Base-by-base conservation (phyloP, 2,329 filamentous ascomycete genomes). In the Diaporthe aspalathi region DNA sequence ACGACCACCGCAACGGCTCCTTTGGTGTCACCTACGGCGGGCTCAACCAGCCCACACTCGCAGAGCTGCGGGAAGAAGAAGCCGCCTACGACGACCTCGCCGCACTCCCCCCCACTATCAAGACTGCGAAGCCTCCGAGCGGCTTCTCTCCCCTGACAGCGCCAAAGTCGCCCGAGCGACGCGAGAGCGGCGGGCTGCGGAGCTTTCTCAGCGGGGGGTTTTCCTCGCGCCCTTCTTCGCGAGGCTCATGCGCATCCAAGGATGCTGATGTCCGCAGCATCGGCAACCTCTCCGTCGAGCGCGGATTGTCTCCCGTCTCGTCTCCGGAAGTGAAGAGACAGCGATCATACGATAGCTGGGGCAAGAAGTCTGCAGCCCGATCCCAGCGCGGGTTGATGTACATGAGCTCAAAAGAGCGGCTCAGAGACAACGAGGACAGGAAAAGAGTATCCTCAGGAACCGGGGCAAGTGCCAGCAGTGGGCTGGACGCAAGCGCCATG, bases 111-210 rank as follows among this genome's bases (percentile, higher is more conserved):
- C 94, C 94, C 22, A 88, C 95, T 68, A 88, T 97, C 76, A 91
- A 92, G 74, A 97, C 95, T 40, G 89, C 94, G 40, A 95, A 95
- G 80, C 92, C 91, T 9, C 93, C 93, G 0, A 94, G 92, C 65
- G 93, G 93, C 68, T 89, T 91, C 76, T 94, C 93, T 32, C 83
- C 90, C 22, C 82, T 93, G 66, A 94, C 92, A n/a, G 88, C 91
- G 0, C 86, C 87, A 71, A 90, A 85, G 73, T 89, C 84, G 35
- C 84, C 86, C 24, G 81, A 82, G 67, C 27, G 20, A 32, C 84
- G 84, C 72, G 87, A 88, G 8, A 29, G 27, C 24, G 74, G 72
- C 52, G 88, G 89, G 16, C 78, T 93, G 53, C 89, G 87, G 76
- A 89, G 87, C 52, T 86, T 93, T 52, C 83, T 93, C 56, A 86